Base-by-base conservation (phyloP, 208 protist species). In the Leishmania aethiopica region DNA sequence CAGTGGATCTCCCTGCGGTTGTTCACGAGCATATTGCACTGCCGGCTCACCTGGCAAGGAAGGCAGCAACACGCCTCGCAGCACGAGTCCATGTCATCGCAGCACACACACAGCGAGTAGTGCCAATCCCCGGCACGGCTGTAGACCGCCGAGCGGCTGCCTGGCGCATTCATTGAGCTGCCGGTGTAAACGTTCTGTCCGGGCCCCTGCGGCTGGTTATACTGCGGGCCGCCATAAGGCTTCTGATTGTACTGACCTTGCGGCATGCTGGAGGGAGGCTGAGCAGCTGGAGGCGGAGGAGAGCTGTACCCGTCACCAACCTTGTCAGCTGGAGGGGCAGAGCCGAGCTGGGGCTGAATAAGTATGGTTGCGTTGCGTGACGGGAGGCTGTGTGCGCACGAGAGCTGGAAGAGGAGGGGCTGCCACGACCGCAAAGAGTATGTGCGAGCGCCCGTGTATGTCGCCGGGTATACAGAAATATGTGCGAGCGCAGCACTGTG, bases 21-120 rank as follows among this genome's bases (percentile, higher is more conserved):
- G 55, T 66, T 40, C 59, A 74, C 42, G 2, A 91, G 45, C 85
- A 91, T 89, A 73, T 91, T 91, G 77, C 82, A 87, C 79, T 91
- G 88, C 19, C 88, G 79, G 57, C 83, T 87, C 55, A 87, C 71
- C 82, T 91, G 89, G 78, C 84, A 91, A n/a, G 70, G 77, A 11
- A 79, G 55, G 83, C 88, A 91, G 55, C 75, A 85, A 17, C 80
- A 89, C 8, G 88, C 42, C 84, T 91, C 88, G 19, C 69, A 47
- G 62, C 85, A 91, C 6, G 88, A 89, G 80, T 89, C 80, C 55
- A 82, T 84, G 53, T 89, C 83, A 0, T 74, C 5, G 40, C 88
- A 91, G 45, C 57, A 87, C 13, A 80, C 81, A 64, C 79, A 91
- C 3, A 91, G 79, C 5, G 79, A 84, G 74, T 89, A 91, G 77